A percentile compares a stretch with the other conserved stretches of the same genome.
phyloP scores from a whole-genome alignment of 2,329 filamentous ascomycete genomes.

The Colletotrichum lini region DNA sequence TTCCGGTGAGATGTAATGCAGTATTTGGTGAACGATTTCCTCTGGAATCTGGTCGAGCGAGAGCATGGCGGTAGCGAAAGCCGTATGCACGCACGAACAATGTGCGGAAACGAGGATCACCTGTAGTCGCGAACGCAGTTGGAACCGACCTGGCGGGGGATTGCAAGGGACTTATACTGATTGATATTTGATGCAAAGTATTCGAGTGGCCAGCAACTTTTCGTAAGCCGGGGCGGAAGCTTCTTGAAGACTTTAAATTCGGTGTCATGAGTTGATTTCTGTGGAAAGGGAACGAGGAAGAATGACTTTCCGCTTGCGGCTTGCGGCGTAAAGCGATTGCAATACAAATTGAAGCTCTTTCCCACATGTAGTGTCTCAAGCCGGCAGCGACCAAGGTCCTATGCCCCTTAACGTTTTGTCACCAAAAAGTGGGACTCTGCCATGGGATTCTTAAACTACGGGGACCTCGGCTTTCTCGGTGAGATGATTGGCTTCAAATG shows the following conservation, averaged over 20 bases:
- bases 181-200: background rate
- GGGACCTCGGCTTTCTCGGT: background rate
- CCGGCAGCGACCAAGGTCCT: conserved; percentile 19
- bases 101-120: background rate
- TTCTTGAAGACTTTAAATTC: background rate
- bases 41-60: conserved; percentile 74
- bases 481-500: background rate
- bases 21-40: conserved; percentile 86
- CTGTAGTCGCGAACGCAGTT: conserved; percentile 14
- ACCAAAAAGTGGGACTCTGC: conserved; percentile 17
- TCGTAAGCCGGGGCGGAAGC: background rate
- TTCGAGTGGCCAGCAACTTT: background rate
- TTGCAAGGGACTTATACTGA: conserved; percentile 24
- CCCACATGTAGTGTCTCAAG: conserved; percentile 38
- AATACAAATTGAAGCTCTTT: conserved; percentile 38
- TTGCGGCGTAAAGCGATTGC: conserved; percentile 31
- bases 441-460: conserved; percentile 19
- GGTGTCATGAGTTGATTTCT: background rate
- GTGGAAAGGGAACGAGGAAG: background rate
- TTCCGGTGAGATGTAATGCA: conserved; percentile 73
- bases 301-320: conserved; percentile 6
- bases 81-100: background rate
- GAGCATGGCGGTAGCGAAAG: conserved; percentile 46
- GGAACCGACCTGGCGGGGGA: conserved; percentile 3
- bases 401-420: conserved; percentile 20